Conservation (phyloP, 768 basidiomycete species). For the Fomitopsis serialis region DNA sequence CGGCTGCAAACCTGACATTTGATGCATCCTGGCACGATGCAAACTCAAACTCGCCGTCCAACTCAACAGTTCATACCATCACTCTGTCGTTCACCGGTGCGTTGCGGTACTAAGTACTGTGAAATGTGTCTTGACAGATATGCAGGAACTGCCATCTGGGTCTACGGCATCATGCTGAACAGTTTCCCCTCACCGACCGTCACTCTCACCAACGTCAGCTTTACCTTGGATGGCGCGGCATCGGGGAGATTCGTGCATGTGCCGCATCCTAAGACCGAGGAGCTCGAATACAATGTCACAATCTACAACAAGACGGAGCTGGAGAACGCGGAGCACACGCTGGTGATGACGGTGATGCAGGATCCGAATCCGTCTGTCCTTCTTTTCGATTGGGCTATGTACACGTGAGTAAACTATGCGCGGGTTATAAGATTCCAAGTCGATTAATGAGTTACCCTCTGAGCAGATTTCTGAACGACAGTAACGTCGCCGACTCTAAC, state of each 20-base stretch:
- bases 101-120: neutral
- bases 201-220: slow-evolving; percentile 6
- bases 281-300: slow-evolving; percentile 3
- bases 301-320: slow-evolving; percentile 2
- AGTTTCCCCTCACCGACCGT: neutral
- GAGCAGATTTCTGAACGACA: too few relatives aligned
- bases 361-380: neutral
- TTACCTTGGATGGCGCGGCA: slow-evolving; percentile 1
- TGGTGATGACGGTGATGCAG: neutral
- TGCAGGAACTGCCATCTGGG: slow-evolving; percentile 10
- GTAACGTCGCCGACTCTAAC: too few relatives aligned
- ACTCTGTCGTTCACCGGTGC: neutral
- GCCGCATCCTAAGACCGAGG: neutral
- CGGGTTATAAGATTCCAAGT: too few relatives aligned
- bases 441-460: too few relatives aligned
- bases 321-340: slow-evolving; percentile 2
- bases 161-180: slow-evolving; percentile 7
- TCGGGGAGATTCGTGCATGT: neutral
- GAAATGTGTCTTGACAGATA: too few relatives aligned
- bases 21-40: slow-evolving; percentile 4
- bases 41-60: neutral
- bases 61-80: neutral
- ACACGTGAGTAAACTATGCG: neutral
- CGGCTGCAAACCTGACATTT: neutral
- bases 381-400: neutral